Conservation (phyloP, 2,329 filamentous ascomycete genomes). For the Elsinoe perseae region DNA sequence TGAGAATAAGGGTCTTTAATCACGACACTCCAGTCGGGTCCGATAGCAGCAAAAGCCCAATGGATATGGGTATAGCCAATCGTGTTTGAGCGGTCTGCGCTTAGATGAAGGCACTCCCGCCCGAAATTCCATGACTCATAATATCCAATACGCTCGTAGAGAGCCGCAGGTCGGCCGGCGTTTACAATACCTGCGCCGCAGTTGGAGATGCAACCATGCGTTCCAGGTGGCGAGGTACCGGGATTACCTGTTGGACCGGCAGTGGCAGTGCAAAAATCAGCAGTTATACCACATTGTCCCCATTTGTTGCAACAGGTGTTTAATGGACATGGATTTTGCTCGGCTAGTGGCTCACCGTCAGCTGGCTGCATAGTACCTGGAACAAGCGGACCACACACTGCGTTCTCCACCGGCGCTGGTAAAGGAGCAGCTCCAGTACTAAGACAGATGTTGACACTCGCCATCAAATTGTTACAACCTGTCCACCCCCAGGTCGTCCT, state of each 20-base stretch:
- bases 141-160: conserved; percentile 25
- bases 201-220: conserved; percentile 37
- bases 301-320: conserved; percentile 39
- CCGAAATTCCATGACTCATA: conserved; percentile 29
- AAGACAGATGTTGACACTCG: conserved; percentile 34
- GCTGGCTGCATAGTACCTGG: conserved; percentile 33
- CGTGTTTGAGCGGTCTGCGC: conserved; percentile 15
- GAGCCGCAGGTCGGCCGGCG: background rate
- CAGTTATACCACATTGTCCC: conserved; percentile 41
- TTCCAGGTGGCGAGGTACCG: conserved; percentile 31
- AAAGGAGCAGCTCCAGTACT: conserved; percentile 36
- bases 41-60: conserved; percentile 31
- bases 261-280: conserved; percentile 37
- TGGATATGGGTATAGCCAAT: conserved; percentile 22
- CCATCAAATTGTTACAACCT: conserved; percentile 32
- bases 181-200: conserved; percentile 35
- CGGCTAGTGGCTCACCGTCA: conserved; percentile 26
- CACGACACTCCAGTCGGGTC: background rate
- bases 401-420: conserved; percentile 33
- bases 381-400: conserved; percentile 41
- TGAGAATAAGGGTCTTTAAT: background rate
- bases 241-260: conserved; percentile 29
- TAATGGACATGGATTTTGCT: conserved; percentile 30
- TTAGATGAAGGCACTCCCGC: conserved; percentile 29
- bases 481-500: conserved; percentile 40